Conservation (phyloP, 2,329 filamentous ascomycete genomes). For the Fusarium denticulatum region DNA sequence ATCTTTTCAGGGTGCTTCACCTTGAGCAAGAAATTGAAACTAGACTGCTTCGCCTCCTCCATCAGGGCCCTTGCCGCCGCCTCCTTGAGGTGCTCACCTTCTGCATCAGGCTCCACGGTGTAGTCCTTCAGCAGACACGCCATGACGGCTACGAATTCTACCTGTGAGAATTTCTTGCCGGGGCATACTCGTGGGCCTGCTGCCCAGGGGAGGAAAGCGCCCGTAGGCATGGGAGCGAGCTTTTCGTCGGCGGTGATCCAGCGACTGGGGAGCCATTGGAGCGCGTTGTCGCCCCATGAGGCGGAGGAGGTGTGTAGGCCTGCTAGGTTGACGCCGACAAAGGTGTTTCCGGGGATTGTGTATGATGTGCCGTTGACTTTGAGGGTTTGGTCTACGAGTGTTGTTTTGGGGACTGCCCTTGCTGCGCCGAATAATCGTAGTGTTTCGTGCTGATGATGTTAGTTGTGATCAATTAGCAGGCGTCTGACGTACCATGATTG, state of each 20-base stretch:
- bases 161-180: slow-evolving; percentile 40
- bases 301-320: slow-evolving; percentile 27
- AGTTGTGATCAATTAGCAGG: neutral
- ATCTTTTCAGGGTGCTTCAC: slow-evolving; percentile 38
- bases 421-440: slow-evolving; percentile 31
- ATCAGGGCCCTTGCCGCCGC: slow-evolving; percentile 24
- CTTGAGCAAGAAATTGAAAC: slow-evolving; percentile 39
- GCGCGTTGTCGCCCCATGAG: slow-evolving; percentile 32
- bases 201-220: slow-evolving; percentile 32
- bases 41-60: slow-evolving; percentile 37
- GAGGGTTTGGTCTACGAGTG: slow-evolving; percentile 20
- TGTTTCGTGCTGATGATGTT: slow-evolving; percentile 28
- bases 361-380: slow-evolving; percentile 28
- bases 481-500: slow-evolving; percentile 22
- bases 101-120: slow-evolving; percentile 29
- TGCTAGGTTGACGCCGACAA: slow-evolving; percentile 31
- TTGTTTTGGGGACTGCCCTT: slow-evolving; percentile 32
- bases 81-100: slow-evolving; percentile 13
- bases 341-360: slow-evolving; percentile 29
- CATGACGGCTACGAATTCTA: slow-evolving; percentile 39
- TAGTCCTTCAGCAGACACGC: slow-evolving; percentile 29
- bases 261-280: slow-evolving; percentile 35
- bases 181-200: slow-evolving; percentile 32
- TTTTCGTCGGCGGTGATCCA: slow-evolving; percentile 31
- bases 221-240: slow-evolving; percentile 8